Conservation (phyloP, 2,329 filamentous ascomycete species). For the Pseudopithomyces chartarum region DNA sequence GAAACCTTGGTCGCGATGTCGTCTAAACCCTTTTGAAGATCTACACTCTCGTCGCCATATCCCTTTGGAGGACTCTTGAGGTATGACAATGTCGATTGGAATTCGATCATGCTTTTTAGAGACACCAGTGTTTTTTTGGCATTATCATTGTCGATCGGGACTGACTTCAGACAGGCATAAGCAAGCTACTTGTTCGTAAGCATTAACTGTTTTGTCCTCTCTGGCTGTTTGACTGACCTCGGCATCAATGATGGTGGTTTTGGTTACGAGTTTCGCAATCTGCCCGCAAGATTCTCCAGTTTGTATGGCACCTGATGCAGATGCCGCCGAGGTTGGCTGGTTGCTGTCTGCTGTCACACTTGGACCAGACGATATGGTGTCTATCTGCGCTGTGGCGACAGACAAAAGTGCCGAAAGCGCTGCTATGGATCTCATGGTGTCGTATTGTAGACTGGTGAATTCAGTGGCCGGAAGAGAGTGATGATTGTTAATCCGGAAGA, state of each 20-base stretch:
- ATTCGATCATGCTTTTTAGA: constrained; percentile 44
- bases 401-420: constrained; percentile 26
- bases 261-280: constrained; percentile 23
- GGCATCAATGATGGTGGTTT: constrained; percentile 28
- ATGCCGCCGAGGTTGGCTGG: constrained; percentile 33
- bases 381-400: constrained; percentile 22
- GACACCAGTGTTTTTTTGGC: constrained; percentile 35
- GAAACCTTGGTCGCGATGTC: constrained; percentile 40
- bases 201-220: neutral
- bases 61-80: constrained; percentile 46
- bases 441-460: neutral
- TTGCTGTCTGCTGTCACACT: constrained; percentile 27
- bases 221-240: constrained; percentile 23
- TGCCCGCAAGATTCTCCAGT: constrained; percentile 36
- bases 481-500: neutral
- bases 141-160: constrained; percentile 36
- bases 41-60: constrained; percentile 45
- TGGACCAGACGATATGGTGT: constrained; percentile 15
- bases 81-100: constrained; percentile 49
- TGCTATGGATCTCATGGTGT: constrained; percentile 25
- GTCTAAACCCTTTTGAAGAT: constrained; percentile 44
- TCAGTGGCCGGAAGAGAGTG: neutral
- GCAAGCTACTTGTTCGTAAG: constrained; percentile 28
- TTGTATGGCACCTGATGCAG: constrained; percentile 34
- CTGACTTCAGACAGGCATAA: constrained; percentile 43